Evolutionary conservation across 768 basidiomycete species (phyloP).

Genomic region (Hydnum rufescens): DNA sequence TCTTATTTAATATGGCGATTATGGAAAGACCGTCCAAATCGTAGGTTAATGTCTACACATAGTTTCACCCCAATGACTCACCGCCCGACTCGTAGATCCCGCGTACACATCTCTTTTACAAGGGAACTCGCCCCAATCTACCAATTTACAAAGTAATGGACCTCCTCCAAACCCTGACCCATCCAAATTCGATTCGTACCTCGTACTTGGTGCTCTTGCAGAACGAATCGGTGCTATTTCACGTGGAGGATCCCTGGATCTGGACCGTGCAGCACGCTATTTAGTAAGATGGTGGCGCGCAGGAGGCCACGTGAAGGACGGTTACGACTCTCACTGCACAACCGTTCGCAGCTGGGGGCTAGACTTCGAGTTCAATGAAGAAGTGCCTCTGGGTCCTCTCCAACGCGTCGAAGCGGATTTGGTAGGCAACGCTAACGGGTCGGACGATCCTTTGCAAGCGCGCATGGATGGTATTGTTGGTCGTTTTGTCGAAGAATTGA

Average conservation of each 20-base stretch:
- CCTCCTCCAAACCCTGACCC: too few species aligned
- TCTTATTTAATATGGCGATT: constrained; percentile 74
- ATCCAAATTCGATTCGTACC: constrained; percentile 12
- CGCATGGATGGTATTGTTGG: background rate
- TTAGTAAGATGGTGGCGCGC: constrained; percentile 77
- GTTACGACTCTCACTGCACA: constrained; percentile 1
- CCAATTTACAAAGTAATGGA: constrained; percentile 22
- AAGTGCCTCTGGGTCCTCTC: background rate
- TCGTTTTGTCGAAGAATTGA: constrained; percentile 5
- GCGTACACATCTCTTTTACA: constrained; percentile 45
- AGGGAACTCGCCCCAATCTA: constrained; percentile 33
- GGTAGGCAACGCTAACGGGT: too few species aligned
- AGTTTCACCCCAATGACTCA: constrained; percentile 8
- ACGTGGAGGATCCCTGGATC: constrained; percentile 55
- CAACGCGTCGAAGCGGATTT: background rate
- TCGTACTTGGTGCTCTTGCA: constrained; percentile 52
- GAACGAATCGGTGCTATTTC: constrained; percentile 62
- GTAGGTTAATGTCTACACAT: constrained; percentile 26
- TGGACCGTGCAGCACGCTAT: constrained; percentile 51
- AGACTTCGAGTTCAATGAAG: constrained; percentile 8
- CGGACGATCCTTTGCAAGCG: background rate
- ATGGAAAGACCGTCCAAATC: constrained; percentile 51
- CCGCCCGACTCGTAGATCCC: background rate
- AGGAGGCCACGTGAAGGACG: constrained; percentile 17
- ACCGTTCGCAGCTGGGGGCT: constrained; percentile 5